Conservation (phyloP, 305 asterid species). For the Fraxinus platypoda region DNA sequence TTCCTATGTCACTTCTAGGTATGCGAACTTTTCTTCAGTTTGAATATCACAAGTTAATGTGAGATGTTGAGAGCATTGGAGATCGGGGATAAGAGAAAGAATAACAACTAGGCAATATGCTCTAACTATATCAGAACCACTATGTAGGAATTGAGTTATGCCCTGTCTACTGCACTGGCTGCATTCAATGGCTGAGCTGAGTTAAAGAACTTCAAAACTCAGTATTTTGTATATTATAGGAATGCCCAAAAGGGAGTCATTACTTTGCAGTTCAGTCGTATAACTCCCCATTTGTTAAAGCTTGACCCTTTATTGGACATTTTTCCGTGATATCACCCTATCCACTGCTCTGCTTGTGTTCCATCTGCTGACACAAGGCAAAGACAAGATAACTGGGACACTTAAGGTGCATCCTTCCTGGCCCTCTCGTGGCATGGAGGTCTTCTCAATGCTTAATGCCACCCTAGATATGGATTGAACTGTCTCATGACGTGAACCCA, state of each 20-base stretch:
- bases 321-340: neutral
- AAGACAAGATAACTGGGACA: neutral
- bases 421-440: neutral
- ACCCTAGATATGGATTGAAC: neutral
- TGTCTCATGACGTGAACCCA: neutral
- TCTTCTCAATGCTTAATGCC: neutral
- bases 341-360: neutral
- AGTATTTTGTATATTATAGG: neutral
- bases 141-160: neutral
- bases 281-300: neutral
- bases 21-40: neutral
- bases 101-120: neutral
- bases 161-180: neutral
- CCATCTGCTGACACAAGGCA: neutral
- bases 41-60: neutral
- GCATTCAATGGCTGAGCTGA: neutral
- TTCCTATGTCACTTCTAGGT: conserved; percentile 86
- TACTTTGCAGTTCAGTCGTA: neutral
- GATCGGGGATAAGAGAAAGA: neutral
- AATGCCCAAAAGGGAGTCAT: neutral
- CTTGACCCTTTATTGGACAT: neutral
- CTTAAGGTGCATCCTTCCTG: neutral
- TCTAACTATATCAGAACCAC: neutral
- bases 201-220: neutral
- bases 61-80: neutral